Evolutionary conservation across 2,329 filamentous ascomycete genomes (phyloP), one percentile per base, ranked within the genome.

Genomic region (Keithomyces neogunnii): DNA sequence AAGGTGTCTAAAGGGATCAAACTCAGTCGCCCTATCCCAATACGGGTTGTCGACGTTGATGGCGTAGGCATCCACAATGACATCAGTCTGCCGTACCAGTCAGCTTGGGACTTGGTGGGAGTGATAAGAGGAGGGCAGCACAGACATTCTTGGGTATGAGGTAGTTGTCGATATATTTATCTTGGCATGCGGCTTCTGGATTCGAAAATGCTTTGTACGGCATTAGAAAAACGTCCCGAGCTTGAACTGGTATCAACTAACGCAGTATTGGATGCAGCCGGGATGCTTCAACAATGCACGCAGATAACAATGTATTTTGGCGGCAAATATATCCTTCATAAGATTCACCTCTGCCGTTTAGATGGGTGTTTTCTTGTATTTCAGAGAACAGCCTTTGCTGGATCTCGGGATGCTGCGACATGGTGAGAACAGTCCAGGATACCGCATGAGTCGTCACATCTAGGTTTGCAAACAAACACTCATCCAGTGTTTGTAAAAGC

Each of bases 401-500:
- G 10, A 42, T 7, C 2, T 3, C 10, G 13, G 8, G 29, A 13
- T 50, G 48, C 13, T 50, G 51, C 11, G 51, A 31, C 29, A 52
- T 35, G 11, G 33, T 45, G 4, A 52, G 29, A 6, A 51, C 33
- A 19, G 19, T 43, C 52, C 52, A 54, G 2, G 52, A 49, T 5
- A 54, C 11, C 5, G 36, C 46, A 13, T 50, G 47, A 28, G 49
- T 50, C 13, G 52, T 54, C 3, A 51, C 52, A 43, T 54, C 52
- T 11, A 54, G 45, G 11, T 54, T 54, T 5, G 52, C 52, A 35
- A 54, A 54, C 3, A 54, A 32, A 3, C 40, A 45, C 32, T 54
- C 52, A 35, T 54, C 52, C 3, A 54, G 36, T 2, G 52, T 52
- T 28, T 54, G 52, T n/a, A 54, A 47, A 32, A 54, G 42, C 52